A percentile compares a stretch with the other conserved stretches of the same genome.
phyloP scores from a whole-genome alignment of 2,329 filamentous ascomycete genomes.

The Hymenotorrendiella dingleyae region DNA sequence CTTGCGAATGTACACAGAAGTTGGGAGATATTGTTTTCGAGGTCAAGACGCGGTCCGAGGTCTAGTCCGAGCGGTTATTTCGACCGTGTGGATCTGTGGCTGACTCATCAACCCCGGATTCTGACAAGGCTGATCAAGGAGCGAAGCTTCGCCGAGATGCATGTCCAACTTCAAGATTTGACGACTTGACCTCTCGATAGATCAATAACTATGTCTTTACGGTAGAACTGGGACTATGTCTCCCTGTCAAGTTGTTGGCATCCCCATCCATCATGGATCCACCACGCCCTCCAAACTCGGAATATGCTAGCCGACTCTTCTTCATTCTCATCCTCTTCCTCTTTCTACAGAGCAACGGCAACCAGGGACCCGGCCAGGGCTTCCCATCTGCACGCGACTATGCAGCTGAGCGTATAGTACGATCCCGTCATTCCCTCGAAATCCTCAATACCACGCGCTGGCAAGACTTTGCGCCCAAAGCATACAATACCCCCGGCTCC shows the following conservation, averaged over 20 bases:
- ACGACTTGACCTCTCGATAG: too few relatives aligned
- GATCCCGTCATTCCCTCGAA: conserved; percentile 45
- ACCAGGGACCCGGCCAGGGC: conserved; percentile 28
- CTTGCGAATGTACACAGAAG: too few relatives aligned
- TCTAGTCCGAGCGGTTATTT: too few relatives aligned
- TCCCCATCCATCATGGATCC: conserved; percentile 2
- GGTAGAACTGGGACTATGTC: background rate
- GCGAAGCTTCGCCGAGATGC: background rate
- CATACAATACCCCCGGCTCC: conserved; percentile 18
- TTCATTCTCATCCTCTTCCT: conserved; percentile 29
- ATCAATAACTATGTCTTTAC: background rate
- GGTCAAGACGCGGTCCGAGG: too few relatives aligned
- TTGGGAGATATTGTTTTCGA: too few relatives aligned
- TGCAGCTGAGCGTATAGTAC: conserved; percentile 41
- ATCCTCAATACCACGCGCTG: conserved; percentile 51
- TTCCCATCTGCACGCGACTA: conserved; percentile 39
- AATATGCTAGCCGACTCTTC: conserved; percentile 23
- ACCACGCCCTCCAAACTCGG: conserved; percentile 11
- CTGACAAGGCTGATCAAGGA: background rate
- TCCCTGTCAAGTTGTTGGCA: background rate
- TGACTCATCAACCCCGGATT: background rate
- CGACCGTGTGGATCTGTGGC: too few relatives aligned
- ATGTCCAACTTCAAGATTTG: background rate
- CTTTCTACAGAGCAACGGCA: conserved; percentile 27
- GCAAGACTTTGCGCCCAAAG: conserved; percentile 51